Percentiles rank a stretch among this genome's conserved stretches.
Conservation (phyloP, 192 early-diverging fungal species). For the Coemansia sp. region DNA sequence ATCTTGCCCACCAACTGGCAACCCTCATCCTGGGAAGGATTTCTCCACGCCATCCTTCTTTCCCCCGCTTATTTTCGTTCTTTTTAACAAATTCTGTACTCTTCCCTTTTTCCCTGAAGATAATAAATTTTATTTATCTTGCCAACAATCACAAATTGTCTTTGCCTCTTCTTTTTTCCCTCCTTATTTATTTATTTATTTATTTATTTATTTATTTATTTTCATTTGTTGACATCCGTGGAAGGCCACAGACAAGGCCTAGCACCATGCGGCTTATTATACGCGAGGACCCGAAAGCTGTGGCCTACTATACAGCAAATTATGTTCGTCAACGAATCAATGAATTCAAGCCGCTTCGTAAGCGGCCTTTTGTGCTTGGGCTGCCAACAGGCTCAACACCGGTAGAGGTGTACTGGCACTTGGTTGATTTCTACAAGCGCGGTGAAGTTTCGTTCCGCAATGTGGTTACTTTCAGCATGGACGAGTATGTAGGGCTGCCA, state of each 20-base stretch:
- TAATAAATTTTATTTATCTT: too few relatives aligned
- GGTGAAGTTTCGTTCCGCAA: conserved; percentile 74
- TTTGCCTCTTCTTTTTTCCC: not conserved
- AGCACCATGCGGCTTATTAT: conserved; percentile 49
- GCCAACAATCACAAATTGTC: too few relatives aligned
- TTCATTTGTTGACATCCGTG: conserved; percentile 2
- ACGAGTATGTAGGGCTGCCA: conserved; percentile 80
- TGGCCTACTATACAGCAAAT: conserved; percentile 61
- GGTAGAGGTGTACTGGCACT: conserved; percentile 73
- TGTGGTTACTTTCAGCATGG: conserved; percentile 87
- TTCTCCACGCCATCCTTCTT: too few relatives aligned
- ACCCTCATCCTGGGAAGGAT: too few relatives aligned
- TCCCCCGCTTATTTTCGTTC: too few relatives aligned
- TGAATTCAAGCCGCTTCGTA: conserved; percentile 70
- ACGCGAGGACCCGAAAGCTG: conserved; percentile 54
- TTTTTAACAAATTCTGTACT: too few relatives aligned
- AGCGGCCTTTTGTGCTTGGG: conserved; percentile 80
- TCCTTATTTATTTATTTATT: not conserved
- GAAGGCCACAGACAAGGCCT: not conserved
- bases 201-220: not conserved
- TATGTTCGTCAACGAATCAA: conserved; percentile 78
- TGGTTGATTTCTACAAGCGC: conserved; percentile 71
- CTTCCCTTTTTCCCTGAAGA: too few relatives aligned
- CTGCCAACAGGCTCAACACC: conserved; percentile 85
- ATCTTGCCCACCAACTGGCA: too few relatives aligned